Conservation (phyloP, 805 yeast species). For the Candida hungchunana region DNA sequence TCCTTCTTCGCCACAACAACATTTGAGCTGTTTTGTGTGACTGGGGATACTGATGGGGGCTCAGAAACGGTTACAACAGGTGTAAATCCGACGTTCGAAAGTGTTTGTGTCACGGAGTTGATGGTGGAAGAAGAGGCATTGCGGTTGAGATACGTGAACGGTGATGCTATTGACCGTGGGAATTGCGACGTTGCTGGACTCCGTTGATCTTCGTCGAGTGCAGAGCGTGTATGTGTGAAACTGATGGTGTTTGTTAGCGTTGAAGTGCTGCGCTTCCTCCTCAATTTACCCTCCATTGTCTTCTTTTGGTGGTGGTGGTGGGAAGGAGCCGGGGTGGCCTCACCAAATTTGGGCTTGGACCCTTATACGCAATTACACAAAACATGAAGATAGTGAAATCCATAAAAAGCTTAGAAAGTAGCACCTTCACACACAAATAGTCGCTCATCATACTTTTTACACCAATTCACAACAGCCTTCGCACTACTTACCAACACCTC, state of each 20-base stretch:
- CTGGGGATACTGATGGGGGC: constrained; percentile 12
- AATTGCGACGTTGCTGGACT: constrained; percentile 1
- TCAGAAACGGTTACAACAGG: constrained; percentile 12
- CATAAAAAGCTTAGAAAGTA: constrained; percentile 41
- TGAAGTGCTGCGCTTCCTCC: constrained; percentile 24
- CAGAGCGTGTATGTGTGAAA: constrained; percentile 23
- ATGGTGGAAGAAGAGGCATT: constrained; percentile 23
- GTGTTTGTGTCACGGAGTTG: constrained; percentile 21
- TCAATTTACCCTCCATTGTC: constrained; percentile 3
- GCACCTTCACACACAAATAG: constrained; percentile 76
- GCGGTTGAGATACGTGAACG: constrained; percentile 12
- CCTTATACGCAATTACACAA: too few relatives aligned
- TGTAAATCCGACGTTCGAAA: constrained; percentile 27
- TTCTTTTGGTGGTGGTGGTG: neutral
- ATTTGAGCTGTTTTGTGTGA: constrained; percentile 18
- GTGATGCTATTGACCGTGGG: neutral
- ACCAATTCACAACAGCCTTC: constrained; percentile 68
- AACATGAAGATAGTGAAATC: too few relatives aligned
- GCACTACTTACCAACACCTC: constrained; percentile 58
- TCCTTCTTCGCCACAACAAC: constrained; percentile 19
- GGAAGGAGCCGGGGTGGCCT: neutral
- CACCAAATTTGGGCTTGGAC: neutral
- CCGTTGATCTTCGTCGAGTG: constrained; percentile 2
- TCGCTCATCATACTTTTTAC: constrained; percentile 63
- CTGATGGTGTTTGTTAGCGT: constrained; percentile 26